Evolutionary conservation across 2,329 filamentous ascomycete species (phyloP).

Genomic region (Beauveria brongniartii): DNA sequence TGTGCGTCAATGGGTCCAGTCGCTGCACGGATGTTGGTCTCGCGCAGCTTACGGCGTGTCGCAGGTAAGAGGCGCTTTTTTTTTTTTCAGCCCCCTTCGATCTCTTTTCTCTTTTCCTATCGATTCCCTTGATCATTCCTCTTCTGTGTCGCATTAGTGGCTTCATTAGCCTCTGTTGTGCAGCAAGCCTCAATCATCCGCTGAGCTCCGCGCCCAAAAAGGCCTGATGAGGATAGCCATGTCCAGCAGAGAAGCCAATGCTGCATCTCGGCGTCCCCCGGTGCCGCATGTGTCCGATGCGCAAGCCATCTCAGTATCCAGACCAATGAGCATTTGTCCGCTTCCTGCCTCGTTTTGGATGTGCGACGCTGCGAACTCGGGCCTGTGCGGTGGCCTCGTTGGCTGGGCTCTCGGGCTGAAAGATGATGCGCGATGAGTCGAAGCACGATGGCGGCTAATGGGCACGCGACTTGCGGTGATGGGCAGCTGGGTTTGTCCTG

Average conservation of each 20-base stretch:
- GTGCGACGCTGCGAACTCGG: not conserved
- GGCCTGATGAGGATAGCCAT: too few relatives aligned
- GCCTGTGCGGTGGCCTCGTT: not conserved
- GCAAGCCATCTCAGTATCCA: not conserved
- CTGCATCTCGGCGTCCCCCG: too few relatives aligned
- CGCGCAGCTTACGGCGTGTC: not conserved
- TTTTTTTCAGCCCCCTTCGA: not conserved
- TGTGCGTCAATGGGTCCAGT: not conserved
- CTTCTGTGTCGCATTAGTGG: not conserved
- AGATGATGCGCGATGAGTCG: constrained; percentile 7
- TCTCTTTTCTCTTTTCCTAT: not conserved
- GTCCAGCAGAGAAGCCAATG: too few relatives aligned
- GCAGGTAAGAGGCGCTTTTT: not conserved
- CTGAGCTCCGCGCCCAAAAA: too few relatives aligned
- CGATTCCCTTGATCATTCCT: not conserved
- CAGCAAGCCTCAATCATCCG: too few relatives aligned
- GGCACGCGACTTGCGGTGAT: not conserved
- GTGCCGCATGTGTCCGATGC: too few relatives aligned
- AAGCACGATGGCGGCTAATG: not conserved
- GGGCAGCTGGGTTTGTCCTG: not conserved
- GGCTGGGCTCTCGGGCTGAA: not conserved
- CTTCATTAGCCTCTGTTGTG: too few relatives aligned
- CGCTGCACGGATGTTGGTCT: not conserved
- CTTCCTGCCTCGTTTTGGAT: not conserved
- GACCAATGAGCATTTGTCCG: not conserved